Conservation (phyloP, 2,329 filamentous ascomycete genomes). For the Botrytis squamosa region DNA sequence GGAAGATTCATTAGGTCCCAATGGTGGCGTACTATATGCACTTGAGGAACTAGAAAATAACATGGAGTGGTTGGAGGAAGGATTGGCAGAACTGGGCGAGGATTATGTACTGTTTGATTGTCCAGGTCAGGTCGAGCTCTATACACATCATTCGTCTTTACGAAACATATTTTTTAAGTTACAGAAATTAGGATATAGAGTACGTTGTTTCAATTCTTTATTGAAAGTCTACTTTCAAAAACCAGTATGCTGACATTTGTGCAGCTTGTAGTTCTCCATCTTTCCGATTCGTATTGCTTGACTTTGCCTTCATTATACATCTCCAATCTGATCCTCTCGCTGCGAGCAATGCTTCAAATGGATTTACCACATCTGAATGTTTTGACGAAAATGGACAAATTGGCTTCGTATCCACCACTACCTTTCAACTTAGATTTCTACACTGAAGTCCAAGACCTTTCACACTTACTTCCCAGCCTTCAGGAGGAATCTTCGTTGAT, state of each 20-base stretch:
- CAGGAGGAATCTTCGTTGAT: slow-evolving; percentile 72
- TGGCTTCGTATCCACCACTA: slow-evolving; percentile 77
- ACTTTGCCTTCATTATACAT: slow-evolving; percentile 94
- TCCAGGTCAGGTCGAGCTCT: slow-evolving; percentile 93
- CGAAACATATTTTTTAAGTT: slow-evolving; percentile 89
- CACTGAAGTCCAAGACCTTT: slow-evolving; percentile 92
- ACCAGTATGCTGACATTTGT: slow-evolving; percentile 31
- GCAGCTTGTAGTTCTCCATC: slow-evolving; percentile 87
- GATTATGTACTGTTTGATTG: slow-evolving; percentile 97
- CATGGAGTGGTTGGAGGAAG: slow-evolving; percentile 84
- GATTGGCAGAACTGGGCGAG: slow-evolving; percentile 75
- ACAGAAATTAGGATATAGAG: slow-evolving; percentile 88
- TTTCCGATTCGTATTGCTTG: slow-evolving; percentile 91
- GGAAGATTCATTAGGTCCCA: slow-evolving; percentile 84
- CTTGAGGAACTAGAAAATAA: slow-evolving; percentile 95
- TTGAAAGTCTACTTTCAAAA: background rate
- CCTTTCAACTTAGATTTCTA: slow-evolving; percentile 97
- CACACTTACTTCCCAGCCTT: slow-evolving; percentile 77
- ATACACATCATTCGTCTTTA: slow-evolving; percentile 90
- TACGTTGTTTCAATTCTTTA: slow-evolving; percentile 47
- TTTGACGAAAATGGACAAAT: slow-evolving; percentile 95
- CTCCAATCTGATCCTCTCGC: slow-evolving; percentile 85
- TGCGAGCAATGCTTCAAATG: slow-evolving; percentile 97
- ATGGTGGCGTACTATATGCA: slow-evolving; percentile 88
- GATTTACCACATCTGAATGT: slow-evolving; percentile 95